Evolutionary conservation across 441 rosid genomes (phyloP), one percentile per base, ranked within the genome.

Genomic region (Melastoma candidum): DNA sequence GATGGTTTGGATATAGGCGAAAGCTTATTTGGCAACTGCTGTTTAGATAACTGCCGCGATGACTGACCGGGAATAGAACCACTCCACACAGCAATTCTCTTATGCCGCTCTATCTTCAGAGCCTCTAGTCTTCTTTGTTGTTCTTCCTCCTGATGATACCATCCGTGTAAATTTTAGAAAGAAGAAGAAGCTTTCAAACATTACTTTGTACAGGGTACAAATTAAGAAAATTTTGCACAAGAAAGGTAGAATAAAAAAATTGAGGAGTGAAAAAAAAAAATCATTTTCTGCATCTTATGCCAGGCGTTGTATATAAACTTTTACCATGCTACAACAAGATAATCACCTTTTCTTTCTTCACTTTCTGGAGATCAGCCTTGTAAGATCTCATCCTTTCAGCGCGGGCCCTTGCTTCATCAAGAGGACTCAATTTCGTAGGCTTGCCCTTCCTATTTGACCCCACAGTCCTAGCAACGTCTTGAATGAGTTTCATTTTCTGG

Each of bases 391-490:
- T 84, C 71, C 70, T 84, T 67, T 93, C 97, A 57, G 99, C 99
- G 17, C 97, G 96, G 13, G 83, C 96, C 69, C 57, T 79, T 56
- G 99, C 97, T 77, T 89, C 97, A 56, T 93, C 99, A 72, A 81
- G 64, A 68, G 96, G 90, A 62, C 88, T 84, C 71, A 68, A 64
- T 68, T 88, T 89, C 49, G 95, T 74, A 57, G 87, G 80, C 70
- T 82, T 87, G 48, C 83, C 95, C 73, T 76, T 94, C 60, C 94
- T 75, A 64, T 83, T 78, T 29, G 94, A 81, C 51, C 95, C 99
- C 7, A 64, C 77, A 12, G 66, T 75, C 75, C 81, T 87, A 70
- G 67, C 68, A 43, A 69, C 48, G 69, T 73, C 81, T 25, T 64
- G 73, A 68, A 63, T 32, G 17, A 71, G 74, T 73, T 75, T 86